Evolutionary conservation across 2,329 filamentous ascomycete species (phyloP).

Genomic region (Penicillium sp.): DNA sequence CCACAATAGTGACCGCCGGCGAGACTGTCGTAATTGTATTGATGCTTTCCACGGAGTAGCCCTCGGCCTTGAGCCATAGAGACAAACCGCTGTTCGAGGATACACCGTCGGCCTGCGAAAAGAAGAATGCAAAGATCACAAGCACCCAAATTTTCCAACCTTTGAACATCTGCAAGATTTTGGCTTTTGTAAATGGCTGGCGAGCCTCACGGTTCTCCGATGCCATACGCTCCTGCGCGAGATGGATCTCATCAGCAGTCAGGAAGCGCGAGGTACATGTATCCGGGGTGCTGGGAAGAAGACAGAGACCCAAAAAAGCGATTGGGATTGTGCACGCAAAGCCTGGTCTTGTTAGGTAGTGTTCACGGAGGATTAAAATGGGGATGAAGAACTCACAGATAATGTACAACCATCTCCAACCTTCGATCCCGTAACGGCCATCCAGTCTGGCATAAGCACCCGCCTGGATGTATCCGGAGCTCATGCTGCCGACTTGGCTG

Average conservation of each 20-base stretch:
- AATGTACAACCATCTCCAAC: conserved; percentile 23
- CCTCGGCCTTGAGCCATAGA: conserved; percentile 23
- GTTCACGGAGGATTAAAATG: neutral
- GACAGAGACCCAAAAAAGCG: conserved; percentile 21
- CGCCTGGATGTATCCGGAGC: conserved; percentile 25
- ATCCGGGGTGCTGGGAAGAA: conserved; percentile 24
- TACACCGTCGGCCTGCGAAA: conserved; percentile 25
- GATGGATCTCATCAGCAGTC: conserved; percentile 16
- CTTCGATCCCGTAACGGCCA: conserved; percentile 18
- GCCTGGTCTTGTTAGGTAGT: conserved; percentile 4
- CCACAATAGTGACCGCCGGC: conserved; percentile 18
- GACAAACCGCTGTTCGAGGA: conserved; percentile 24
- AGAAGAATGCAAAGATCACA: conserved; percentile 23
- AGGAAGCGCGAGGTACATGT: conserved; percentile 21
- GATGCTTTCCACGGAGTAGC: conserved; percentile 23
- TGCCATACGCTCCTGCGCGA: conserved; percentile 24
- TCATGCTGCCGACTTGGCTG: conserved; percentile 27
- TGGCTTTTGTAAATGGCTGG: conserved; percentile 18
- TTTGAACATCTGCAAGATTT: conserved; percentile 16
- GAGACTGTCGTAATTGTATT: conserved; percentile 20
- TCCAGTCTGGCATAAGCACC: conserved; percentile 21
- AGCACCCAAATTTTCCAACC: conserved; percentile 20
- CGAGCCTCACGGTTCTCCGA: conserved; percentile 21
- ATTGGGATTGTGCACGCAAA: conserved; percentile 26
- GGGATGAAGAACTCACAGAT: conserved; percentile 15